Percentiles rank a stretch among this genome's conserved stretches.
These are phyloP conservation scores for Clitocybe nebularis DNA, from an alignment of 1,284 basidiomycete genomes.

Conservation along the genomic window DNA sequence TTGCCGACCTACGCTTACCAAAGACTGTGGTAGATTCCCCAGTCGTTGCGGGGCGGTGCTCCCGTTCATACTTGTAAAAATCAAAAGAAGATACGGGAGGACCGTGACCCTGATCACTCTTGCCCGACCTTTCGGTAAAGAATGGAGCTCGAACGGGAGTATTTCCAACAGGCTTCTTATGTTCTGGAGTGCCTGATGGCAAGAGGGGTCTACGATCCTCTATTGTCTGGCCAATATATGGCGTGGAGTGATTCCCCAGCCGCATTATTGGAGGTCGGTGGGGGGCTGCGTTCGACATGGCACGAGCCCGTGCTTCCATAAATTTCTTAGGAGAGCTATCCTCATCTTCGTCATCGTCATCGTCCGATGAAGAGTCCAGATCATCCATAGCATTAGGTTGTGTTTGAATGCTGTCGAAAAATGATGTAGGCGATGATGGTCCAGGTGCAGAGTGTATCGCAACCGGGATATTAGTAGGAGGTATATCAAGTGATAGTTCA, in stretches of 20 bases:
- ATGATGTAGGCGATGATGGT: constrained; percentile 60
- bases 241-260: constrained; percentile 44
- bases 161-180: constrained; percentile 34
- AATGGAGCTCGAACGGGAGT: constrained; percentile 31
- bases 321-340: constrained; percentile 22
- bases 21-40: constrained; percentile 13
- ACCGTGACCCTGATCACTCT: constrained; percentile 34
- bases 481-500: constrained; percentile 33
- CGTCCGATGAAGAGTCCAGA: constrained; percentile 54
- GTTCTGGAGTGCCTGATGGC: constrained; percentile 20
- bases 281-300: constrained; percentile 31
- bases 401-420: constrained; percentile 69
- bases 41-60: constrained; percentile 20
- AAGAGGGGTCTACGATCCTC: constrained; percentile 19
- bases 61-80: constrained; percentile 35
- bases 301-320: constrained; percentile 31
- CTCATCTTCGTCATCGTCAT: constrained; percentile 38
- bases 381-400: constrained; percentile 71
- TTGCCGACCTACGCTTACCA: constrained; percentile 24
- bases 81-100: constrained; percentile 35
- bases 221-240: constrained; percentile 32
- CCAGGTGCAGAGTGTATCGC: constrained; percentile 48
- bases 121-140: constrained; percentile 32
- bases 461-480: constrained; percentile 30
- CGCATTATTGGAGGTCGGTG: constrained; percentile 34